Evolutionary conservation across 2,329 filamentous ascomycete genomes (phyloP).

Genomic region (Fusarium devonianum): DNA sequence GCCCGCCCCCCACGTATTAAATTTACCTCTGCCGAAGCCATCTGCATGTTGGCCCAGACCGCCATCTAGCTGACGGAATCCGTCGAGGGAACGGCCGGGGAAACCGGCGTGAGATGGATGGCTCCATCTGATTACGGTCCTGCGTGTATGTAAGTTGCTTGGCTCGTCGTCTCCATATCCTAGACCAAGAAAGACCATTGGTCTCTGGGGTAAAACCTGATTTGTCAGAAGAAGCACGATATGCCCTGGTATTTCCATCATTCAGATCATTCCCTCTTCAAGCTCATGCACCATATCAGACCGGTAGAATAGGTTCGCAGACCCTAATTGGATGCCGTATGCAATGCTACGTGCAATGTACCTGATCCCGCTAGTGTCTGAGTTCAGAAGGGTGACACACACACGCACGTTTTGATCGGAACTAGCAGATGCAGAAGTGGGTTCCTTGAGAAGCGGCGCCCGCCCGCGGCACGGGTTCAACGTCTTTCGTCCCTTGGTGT

Average conservation of each 20-base stretch:
- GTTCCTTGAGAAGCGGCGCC: slow-evolving; percentile 17
- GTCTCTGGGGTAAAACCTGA: slow-evolving; percentile 2
- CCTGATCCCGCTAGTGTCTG: slow-evolving; percentile 11
- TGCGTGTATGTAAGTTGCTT: background rate
- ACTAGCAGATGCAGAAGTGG: slow-evolving; percentile 24
- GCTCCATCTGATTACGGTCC: slow-evolving; percentile 15
- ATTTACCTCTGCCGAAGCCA: slow-evolving; percentile 6
- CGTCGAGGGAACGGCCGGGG: slow-evolving; percentile 24
- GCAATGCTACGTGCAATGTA: slow-evolving; percentile 12
- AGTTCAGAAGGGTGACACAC: background rate
- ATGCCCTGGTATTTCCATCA: slow-evolving; percentile 22
- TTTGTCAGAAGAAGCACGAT: slow-evolving; percentile 19
- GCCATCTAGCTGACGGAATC: slow-evolving; percentile 7
- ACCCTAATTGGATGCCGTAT: slow-evolving; percentile 18
- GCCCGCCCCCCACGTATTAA: slow-evolving; percentile 4
- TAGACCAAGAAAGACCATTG: slow-evolving; percentile 2
- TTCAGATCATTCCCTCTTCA: slow-evolving; percentile 21
- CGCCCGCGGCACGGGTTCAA: slow-evolving; percentile 32
- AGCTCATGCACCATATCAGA: slow-evolving; percentile 19
- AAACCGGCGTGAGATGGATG: slow-evolving; percentile 25
- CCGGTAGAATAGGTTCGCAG: slow-evolving; percentile 20
- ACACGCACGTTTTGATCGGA: slow-evolving; percentile 21
- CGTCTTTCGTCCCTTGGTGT: too few species aligned
- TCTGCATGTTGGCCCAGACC: slow-evolving; percentile 9
- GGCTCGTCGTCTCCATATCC: slow-evolving; percentile 5